Evolutionary conservation across 1,139 yeast genomes (phyloP).

Genomic region (Geotrichum australiense): DNA sequence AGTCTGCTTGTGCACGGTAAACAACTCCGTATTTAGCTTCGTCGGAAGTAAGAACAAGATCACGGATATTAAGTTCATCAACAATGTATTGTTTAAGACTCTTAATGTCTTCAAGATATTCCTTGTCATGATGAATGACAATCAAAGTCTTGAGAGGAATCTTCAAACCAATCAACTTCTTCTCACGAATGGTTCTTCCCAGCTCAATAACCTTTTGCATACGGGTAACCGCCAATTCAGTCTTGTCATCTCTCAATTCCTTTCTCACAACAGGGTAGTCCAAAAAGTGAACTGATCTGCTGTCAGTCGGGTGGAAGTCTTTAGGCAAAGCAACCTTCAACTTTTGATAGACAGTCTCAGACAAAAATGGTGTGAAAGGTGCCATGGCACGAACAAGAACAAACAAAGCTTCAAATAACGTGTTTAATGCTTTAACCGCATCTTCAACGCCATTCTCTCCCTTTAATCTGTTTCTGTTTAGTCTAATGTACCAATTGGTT

Average conservation of each 20-base stretch:
- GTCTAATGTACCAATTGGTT: conserved; percentile 98
- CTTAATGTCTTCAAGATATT: conserved; percentile 70
- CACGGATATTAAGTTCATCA: conserved; percentile 91
- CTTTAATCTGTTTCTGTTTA: conserved; percentile 96
- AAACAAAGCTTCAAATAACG: conserved; percentile 82
- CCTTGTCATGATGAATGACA: conserved; percentile 71
- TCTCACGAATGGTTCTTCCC: conserved; percentile 95
- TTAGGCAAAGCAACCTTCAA: conserved; percentile 57
- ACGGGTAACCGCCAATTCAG: conserved; percentile 68
- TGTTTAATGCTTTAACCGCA: conserved; percentile 78
- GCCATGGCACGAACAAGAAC: conserved; percentile 95
- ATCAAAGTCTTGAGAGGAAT: conserved; percentile 88
- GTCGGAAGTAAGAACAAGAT: conserved; percentile 78
- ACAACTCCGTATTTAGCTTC: conserved; percentile 89
- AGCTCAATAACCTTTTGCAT: conserved; percentile 97
- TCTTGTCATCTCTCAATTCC: conserved; percentile 74
- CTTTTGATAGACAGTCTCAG: conserved; percentile 83
- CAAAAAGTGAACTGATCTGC: conserved; percentile 87
- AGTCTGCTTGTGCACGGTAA: conserved; percentile 93
- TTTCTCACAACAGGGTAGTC: conserved; percentile 80
- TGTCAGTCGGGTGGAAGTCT: conserved; percentile 44
- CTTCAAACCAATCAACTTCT: conserved; percentile 87
- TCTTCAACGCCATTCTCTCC: conserved; percentile 85
- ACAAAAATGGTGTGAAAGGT: conserved; percentile 94
- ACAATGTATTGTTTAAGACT: conserved; percentile 69